Evolutionary conservation across 2,329 filamentous ascomycete genomes (phyloP), one percentile per base, ranked within the genome.

Genomic region (Cadophora sp.): DNA sequence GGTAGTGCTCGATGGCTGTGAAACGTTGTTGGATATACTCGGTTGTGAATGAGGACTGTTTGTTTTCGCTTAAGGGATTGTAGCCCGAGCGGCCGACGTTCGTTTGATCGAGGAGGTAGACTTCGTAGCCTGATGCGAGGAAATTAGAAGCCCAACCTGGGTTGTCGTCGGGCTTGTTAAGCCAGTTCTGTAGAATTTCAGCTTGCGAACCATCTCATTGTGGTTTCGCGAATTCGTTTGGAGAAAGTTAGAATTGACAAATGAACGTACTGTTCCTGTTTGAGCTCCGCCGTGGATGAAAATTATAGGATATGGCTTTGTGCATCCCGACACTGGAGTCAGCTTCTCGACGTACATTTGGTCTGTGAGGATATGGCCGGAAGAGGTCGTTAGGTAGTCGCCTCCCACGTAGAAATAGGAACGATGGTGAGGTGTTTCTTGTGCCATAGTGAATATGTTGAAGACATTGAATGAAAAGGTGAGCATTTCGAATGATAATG

Each of bases 271-370:
- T 11, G 73, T 76, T 48, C 74, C 75, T 14, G 70, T 73, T 31
- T 76, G 75, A 2, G 64, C 71, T 37, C 65, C 56, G 0, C 72
- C 75, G 62, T 76, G 73, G 14, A 77, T 73, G 56, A 76, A 73
- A 14, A 77, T 61, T 16, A 77, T 29, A 0, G 73, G 75, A 53
- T 73, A 74, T 26, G 64, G 62, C 9, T 73, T 68, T 29, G 58
- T 62, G 4, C 50, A 19, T 5, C 34, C 26, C 19, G 31, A 29
- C 2, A 37, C 26, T 19, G 83, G 82, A 7, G 73, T 71, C 19
- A 86, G 78, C 65, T 79, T 79, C 77, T 87, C 85, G 31, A 86
- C 83, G 71, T 87, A 87, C 79, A 87, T 85, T 77, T 87, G 85
- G 64, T 80, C 68, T 8, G 65, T 16, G 37, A 72, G 72, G 0